Conservation (phyloP, 441 rosid genomes). For the Adansonia madagascariensis region DNA sequence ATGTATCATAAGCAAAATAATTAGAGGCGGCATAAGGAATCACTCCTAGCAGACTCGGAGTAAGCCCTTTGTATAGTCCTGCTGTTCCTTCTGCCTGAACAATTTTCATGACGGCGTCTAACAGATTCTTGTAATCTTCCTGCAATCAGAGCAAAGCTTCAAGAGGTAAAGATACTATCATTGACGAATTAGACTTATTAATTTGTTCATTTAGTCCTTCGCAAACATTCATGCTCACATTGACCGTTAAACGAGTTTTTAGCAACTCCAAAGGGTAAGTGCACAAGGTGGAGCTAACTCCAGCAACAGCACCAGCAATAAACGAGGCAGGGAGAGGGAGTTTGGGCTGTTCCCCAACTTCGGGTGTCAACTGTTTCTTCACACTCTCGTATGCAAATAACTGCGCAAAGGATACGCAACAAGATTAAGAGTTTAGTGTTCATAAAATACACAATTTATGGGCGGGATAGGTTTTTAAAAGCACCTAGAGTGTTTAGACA, state of each 20-base stretch:
- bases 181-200: neutral
- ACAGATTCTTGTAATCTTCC: slow-evolving; percentile 77
- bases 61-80: slow-evolving; percentile 89
- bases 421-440: neutral
- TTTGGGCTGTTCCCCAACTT: slow-evolving; percentile 68
- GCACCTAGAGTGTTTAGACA: neutral
- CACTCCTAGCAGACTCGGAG: slow-evolving; percentile 94
- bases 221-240: slow-evolving; percentile 50
- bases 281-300: slow-evolving; percentile 92
- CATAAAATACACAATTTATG: neutral
- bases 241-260: slow-evolving; percentile 91
- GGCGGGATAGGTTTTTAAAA: neutral
- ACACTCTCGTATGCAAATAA: slow-evolving; percentile 88
- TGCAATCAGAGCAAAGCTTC: slow-evolving; percentile 39
- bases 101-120: slow-evolving; percentile 78
- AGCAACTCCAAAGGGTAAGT: slow-evolving; percentile 93
- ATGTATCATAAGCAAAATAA: slow-evolving; percentile 91
- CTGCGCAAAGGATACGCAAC: slow-evolving; percentile 39
- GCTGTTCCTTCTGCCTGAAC: slow-evolving; percentile 75
- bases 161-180: neutral
- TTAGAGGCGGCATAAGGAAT: slow-evolving; percentile 96
- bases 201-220: neutral
- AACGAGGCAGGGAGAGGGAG: slow-evolving; percentile 83
- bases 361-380: slow-evolving; percentile 71
- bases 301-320: slow-evolving; percentile 95